Base-by-base conservation (phyloP, 2,329 filamentous ascomycete genomes). In the Eutypella sp. region DNA sequence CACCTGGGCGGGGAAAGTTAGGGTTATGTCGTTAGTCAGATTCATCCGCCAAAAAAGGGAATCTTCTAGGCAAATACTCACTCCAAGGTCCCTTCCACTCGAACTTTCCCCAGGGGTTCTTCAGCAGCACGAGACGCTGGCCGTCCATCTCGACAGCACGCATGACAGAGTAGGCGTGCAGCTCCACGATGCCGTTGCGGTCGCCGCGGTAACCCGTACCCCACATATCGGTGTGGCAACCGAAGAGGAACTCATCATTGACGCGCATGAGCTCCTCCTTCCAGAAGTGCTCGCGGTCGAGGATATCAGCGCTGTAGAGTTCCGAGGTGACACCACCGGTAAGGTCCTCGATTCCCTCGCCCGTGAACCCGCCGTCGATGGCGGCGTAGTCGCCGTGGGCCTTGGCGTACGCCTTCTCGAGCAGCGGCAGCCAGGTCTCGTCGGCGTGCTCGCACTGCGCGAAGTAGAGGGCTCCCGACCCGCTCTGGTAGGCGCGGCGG, bases 71-170 rank as follows among this genome's bases (percentile, higher is more conserved):
- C 13, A 2, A 6, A 18, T 5, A 52, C 64, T 54, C 49, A 60
- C 79, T 84, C 87, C 88, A 93, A 2, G 86, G 74, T 2, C 89
- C 89, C 24, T 79, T 85, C 87, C 88, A 93, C 65, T 90, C 88
- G 25, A 79, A 81, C 52, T 82, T 81, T 1, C 88, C 89, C 88
- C 87, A 93, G 0, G 89, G 89, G 55, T 93, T 93, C 52, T 74
- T 78, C 33, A 89, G 68, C 42, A 82, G 75, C 3, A 89, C 69
- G 1, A 90, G 69, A 2, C 84, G 76, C 23, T 82, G 69, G 2
- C 79, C 81, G 34, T 82, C 74, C 43, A 80, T 69, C 51, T 85
- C 82, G 13, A 76, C 67, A 2, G 74, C 72, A 51, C 77, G 72
- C 52, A 82, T 75, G 8, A 85, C 71, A 1, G 78, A 79, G 55